Base-by-base conservation (phyloP, 169 alveolate genomes). In the Plasmodium vivax region DNA sequence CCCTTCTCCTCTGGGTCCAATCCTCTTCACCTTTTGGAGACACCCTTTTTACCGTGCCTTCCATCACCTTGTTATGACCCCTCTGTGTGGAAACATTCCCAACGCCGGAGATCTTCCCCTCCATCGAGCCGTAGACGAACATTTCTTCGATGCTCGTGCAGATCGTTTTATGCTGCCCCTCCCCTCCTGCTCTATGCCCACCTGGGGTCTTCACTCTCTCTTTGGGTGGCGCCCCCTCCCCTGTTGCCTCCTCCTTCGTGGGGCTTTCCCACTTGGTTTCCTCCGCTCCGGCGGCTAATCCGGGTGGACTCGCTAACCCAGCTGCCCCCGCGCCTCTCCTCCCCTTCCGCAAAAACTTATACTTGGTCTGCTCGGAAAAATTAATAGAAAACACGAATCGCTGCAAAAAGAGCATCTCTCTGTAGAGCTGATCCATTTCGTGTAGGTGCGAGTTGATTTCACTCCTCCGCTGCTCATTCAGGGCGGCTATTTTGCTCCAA, bases 351-450 rank as follows among this genome's bases (percentile, higher is more conserved):
- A 80, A 68, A 91, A 68, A 87, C 43, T 41, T 87, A 72, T 92
- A 85, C 30, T 19, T 62, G 8, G 95, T 92, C 23, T 79, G 82
- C 30, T 92, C 92, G 77, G 51, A 27, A 82, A 91, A 80, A 71
- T 91, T 80, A 27, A 91, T 38, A 6, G 77, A 34, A 14, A 91
- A 91, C 0, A 81, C 83, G 54, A 91, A 91, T 8, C 54, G 81
- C 30, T 81, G 62, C 30, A 91, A 72, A 51, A 68, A 81, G 1
- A 80, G 56, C 38, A 82, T 82, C 19, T 91, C 80, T 27, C 47
- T 68, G 54, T 91, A 82, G 0, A 19, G 73, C 32, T 71, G 19
- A 77, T 81, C 72, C 6, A 91, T 62, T 38, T 68, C 41, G 47
- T 81, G 54, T 8, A 91, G 27, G 41, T 23, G 56, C 23, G 41